Conservation (phyloP, 805 yeast genomes). For the Myxozyma neotropica region DNA sequence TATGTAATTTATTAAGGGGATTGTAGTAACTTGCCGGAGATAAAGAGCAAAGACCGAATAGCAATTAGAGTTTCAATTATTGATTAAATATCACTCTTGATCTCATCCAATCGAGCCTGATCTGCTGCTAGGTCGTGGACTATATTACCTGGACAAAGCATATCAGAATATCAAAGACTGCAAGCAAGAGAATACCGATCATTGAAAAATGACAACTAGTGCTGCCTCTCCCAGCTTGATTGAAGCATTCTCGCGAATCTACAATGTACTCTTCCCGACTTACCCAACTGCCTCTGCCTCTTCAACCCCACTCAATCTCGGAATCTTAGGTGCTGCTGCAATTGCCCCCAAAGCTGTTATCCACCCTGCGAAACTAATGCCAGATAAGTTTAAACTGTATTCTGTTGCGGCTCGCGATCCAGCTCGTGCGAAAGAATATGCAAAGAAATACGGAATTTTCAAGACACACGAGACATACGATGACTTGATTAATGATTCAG, state of each 20-base stretch:
- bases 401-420: constrained; percentile 28
- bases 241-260: constrained; percentile 9
- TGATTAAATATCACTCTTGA: too few relatives aligned
- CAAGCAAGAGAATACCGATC: too few relatives aligned
- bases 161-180: too few relatives aligned
- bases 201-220: neutral
- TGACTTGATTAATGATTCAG: constrained; percentile 21
- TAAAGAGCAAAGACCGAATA: too few relatives aligned
- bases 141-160: too few relatives aligned
- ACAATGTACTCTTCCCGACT: constrained; percentile 11
- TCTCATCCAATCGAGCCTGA: too few relatives aligned
- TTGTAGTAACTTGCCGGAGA: too few relatives aligned
- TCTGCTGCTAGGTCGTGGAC: too few relatives aligned
- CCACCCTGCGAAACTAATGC: constrained; percentile 26
- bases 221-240: neutral
- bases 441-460: constrained; percentile 19
- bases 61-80: too few relatives aligned
- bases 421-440: constrained; percentile 18
- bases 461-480: constrained; percentile 23
- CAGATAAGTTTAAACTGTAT: constrained; percentile 12
- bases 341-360: constrained; percentile 29
- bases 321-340: constrained; percentile 30
- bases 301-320: constrained; percentile 21
- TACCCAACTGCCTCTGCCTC: constrained; percentile 4
- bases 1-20: too few relatives aligned